These are phyloP conservation scores for Eucalyptus pumila DNA, from an alignment of 345 rosid genomes.

Conservation along the genomic window DNA sequence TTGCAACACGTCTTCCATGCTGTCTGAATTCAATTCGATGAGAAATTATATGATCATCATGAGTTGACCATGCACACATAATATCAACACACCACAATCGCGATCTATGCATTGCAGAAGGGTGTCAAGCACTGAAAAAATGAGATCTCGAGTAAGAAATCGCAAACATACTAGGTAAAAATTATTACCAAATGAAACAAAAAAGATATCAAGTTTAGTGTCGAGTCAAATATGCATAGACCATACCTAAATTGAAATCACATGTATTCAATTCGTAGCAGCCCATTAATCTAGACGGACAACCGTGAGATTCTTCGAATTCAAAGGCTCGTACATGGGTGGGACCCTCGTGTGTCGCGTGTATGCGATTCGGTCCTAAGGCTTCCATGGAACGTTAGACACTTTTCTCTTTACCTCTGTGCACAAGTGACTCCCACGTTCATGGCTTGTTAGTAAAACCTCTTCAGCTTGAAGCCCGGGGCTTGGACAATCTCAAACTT, in stretches of 20 bases:
- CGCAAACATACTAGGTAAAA: neutral
- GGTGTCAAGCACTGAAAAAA: neutral
- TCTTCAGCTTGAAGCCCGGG: too few relatives aligned
- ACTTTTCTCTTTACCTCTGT: too few relatives aligned
- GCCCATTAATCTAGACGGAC: neutral
- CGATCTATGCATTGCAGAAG: neutral
- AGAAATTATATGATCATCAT: too few relatives aligned
- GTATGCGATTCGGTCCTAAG: neutral
- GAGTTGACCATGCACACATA: too few relatives aligned
- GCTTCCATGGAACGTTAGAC: neutral
- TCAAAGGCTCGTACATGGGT: neutral
- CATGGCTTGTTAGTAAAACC: too few relatives aligned
- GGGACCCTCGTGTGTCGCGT: neutral
- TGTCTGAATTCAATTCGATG: too few relatives aligned
- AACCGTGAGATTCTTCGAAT: neutral
- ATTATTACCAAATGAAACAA: neutral
- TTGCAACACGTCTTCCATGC: too few relatives aligned
- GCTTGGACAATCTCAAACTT: too few relatives aligned
- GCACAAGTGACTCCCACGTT: too few relatives aligned
- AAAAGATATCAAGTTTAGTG: neutral
- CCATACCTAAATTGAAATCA: neutral
- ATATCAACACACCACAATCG: too few relatives aligned
- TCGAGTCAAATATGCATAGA: neutral
- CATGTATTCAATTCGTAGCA: neutral
- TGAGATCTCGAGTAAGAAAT: neutral